Base-by-base conservation (phyloP, 2,329 filamentous ascomycete species). In the Scytalidium sp. region DNA sequence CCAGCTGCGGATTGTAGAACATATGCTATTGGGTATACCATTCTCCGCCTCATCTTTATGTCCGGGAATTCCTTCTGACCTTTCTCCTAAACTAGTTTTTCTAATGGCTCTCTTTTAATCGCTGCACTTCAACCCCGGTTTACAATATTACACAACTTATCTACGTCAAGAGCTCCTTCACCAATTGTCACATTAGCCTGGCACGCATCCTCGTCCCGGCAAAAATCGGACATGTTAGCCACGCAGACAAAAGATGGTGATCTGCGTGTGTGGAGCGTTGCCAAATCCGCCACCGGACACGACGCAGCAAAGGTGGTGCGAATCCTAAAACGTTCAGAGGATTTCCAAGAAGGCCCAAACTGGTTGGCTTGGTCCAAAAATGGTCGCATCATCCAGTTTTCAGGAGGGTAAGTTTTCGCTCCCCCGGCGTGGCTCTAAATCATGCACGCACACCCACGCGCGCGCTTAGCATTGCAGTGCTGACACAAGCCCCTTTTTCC, bases 321-420 rank as follows among this genome's bases (percentile, higher is more conserved):
- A 54, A 85, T 95, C 22, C 73, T 99, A 44, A 93, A 90, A 67
- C 80, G 88, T 60, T 84, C 84, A 7, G 91, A 96, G 53, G 84
- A 84, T 56, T 84, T 80, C 57, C 74, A 83, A 27, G 72, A 83
- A 2, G 90, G 90, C 1, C 87, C 89, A 32, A 96, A 96, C 66
- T 99, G 94, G 94, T 92, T 97, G 76, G 88, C 85, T 19, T 99
- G 94, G 94, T 97, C 94, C 0, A 97, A 97, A 72, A 97, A 96
- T 72, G 94, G 94, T 36, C 87, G 92, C 58, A 91, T 99, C 57
- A 84, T 99, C 56, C 94, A 99, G 70, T 92, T 85, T 69, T 88
- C 89, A 4, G 90, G 97, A 70, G 84, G 86, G 92, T 96, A 76
- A 74, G 89, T 82, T 32, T 36, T n/a, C 17, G n/a, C 13, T 9